A percentile compares a stretch with the other conserved stretches of the same genome.
These are phyloP conservation scores for Tolypocladium guangdongense DNA, from an alignment of 2,329 filamentous ascomycete genomes.

Conservation along the genomic window DNA sequence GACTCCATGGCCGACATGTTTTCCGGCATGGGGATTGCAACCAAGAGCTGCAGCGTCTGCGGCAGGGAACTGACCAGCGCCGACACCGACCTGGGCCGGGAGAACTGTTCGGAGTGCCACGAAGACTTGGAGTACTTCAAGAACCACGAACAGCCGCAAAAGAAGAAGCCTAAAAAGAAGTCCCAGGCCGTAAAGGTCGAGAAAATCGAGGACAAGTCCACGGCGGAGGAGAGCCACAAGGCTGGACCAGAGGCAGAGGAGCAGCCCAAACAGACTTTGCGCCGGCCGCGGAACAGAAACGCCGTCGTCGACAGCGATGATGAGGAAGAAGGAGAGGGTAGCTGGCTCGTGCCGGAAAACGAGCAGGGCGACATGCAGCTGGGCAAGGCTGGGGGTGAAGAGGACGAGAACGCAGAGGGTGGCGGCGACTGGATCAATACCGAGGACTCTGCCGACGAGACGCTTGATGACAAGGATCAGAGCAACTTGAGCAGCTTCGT, in stretches of 20 bases:
- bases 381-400: conserved; percentile 71
- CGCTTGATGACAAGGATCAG: conserved; percentile 39
- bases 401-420: conserved; percentile 80
- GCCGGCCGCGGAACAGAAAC: conserved; percentile 38
- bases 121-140: conserved; percentile 59
- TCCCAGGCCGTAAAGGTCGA: conserved; percentile 3
- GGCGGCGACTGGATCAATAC: conserved; percentile 69
- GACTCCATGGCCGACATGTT: conserved; percentile 81
- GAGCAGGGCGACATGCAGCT: conserved; percentile 51
- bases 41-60: conserved; percentile 76
- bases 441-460: conserved; percentile 52
- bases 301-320: conserved; percentile 57
- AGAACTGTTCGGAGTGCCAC: conserved; percentile 62
- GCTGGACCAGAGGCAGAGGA: conserved; percentile 8
- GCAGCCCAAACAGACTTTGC: conserved; percentile 10
- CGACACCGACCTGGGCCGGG: conserved; percentile 26
- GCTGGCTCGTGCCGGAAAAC: conserved; percentile 67
- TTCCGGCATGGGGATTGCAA: conserved; percentile 67
- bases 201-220: conserved; percentile 9
- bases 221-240: conserved; percentile 6
- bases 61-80: conserved; percentile 53
- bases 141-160: conserved; percentile 28
- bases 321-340: conserved; percentile 58
- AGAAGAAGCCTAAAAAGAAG: conserved; percentile 18
- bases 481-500: conserved; percentile 46